Evolutionary conservation across 805 yeast genomes (phyloP).

Genomic region (Starmera dryadoides): DNA sequence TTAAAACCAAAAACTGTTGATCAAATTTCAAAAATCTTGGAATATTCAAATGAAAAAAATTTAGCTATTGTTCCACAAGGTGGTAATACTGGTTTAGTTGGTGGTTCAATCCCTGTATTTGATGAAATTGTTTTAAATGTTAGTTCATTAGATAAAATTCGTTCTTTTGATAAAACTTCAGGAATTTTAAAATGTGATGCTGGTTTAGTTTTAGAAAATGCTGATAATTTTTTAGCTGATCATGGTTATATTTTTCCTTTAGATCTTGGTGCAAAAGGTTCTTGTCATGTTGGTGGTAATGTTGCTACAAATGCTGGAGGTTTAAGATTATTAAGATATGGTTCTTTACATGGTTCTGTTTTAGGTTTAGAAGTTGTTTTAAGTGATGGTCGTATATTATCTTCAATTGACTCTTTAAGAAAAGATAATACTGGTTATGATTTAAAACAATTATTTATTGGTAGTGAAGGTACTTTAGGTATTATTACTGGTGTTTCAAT

Average conservation of each 20-base stretch:
- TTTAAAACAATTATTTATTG: conserved; percentile 85
- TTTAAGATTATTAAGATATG: conserved; percentile 76
- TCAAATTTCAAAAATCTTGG: conserved; percentile 69
- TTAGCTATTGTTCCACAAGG: conserved; percentile 94
- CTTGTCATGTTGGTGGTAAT: conserved; percentile 92
- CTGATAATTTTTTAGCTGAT: conserved; percentile 71
- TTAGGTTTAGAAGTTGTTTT: conserved; percentile 90
- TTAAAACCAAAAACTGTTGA: conserved; percentile 76
- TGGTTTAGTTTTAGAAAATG: conserved; percentile 81
- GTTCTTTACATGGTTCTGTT: conserved; percentile 88
- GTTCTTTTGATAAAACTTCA: conserved; percentile 73
- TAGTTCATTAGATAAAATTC: conserved; percentile 63
- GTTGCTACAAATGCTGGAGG: conserved; percentile 98
- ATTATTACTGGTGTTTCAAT: conserved; percentile 85
- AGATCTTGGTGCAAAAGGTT: conserved; percentile 94
- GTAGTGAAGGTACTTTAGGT: conserved; percentile 91
- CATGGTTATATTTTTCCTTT: conserved; percentile 88
- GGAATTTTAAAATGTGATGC: conserved; percentile 89
- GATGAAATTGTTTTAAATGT: conserved; percentile 81
- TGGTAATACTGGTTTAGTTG: conserved; percentile 94
- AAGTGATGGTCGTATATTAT: conserved; percentile 77
- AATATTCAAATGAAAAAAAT: conserved; percentile 69
- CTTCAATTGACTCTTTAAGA: conserved; percentile 78
- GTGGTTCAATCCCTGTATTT: conserved; percentile 88
- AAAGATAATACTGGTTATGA: conserved; percentile 96